Conservation (phyloP, 2,329 filamentous ascomycete genomes). For the Verticillium zaregamsianum region DNA sequence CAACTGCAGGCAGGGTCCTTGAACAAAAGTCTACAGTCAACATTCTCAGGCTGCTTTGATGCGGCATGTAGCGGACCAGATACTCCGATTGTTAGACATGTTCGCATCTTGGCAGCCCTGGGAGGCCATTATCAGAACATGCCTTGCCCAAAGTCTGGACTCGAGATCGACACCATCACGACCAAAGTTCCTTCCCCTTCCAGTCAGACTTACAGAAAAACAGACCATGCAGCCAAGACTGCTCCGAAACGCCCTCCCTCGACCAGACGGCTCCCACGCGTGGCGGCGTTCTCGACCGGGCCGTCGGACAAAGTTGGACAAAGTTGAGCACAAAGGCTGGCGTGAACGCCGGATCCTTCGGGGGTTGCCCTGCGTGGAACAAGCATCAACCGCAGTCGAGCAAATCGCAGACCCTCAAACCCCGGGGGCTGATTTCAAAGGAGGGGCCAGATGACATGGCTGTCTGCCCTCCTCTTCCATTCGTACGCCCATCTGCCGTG, state of each 20-base stretch:
- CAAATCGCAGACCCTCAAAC: neutral
- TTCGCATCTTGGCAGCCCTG: neutral
- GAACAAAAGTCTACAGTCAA: no score
- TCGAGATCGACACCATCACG: neutral
- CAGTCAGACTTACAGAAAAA: neutral
- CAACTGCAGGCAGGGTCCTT: no score
- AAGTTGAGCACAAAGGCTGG: neutral
- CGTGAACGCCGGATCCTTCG: neutral
- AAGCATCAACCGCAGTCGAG: neutral
- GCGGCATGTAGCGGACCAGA: neutral
- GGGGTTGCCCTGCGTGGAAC: neutral
- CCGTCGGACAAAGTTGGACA: neutral
- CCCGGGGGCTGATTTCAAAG: neutral
- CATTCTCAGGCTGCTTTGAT: no score
- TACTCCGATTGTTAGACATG: neutral
- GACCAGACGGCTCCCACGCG: neutral
- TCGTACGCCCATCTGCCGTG: neutral
- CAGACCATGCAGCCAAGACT: neutral
- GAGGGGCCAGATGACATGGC: neutral
- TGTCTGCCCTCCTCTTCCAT: neutral
- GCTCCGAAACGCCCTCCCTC: neutral
- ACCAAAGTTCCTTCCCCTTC: neutral
- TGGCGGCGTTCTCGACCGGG: neutral
- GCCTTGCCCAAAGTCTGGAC: neutral
- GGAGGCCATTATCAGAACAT: neutral